These are phyloP conservation scores for Penicillium mononematosum DNA, from an alignment of 495 filamentous ascomycete species.

Conservation along the genomic window DNA sequence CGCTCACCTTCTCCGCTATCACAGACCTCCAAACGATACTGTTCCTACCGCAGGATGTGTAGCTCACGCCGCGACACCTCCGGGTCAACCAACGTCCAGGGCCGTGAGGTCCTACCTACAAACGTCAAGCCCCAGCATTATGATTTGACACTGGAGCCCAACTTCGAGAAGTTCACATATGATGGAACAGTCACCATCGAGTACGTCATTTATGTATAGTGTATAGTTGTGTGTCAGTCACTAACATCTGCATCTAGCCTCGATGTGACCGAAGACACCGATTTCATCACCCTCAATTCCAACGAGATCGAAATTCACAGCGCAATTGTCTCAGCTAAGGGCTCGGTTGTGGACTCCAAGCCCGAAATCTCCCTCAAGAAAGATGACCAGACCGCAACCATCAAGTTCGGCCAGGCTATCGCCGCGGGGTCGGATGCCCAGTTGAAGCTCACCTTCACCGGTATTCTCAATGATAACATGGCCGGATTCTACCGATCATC, in stretches of 20 bases:
- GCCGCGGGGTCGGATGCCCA: constrained; percentile 58
- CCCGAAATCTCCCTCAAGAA: constrained; percentile 56
- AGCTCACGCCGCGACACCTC: constrained; percentile 42
- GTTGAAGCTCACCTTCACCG: constrained; percentile 60
- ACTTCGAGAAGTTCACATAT: constrained; percentile 63
- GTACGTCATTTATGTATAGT: constrained; percentile 34
- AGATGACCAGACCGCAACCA: constrained; percentile 57
- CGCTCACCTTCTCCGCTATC: constrained; percentile 32
- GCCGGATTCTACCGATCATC: constrained; percentile 69
- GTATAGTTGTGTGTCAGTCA: constrained; percentile 1
- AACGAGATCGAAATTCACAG: constrained; percentile 81
- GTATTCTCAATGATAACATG: constrained; percentile 66
- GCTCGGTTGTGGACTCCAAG: constrained; percentile 49
- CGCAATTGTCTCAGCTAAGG: constrained; percentile 57
- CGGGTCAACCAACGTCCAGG: constrained; percentile 53
- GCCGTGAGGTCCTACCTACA: constrained; percentile 64
- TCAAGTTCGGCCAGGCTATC: constrained; percentile 58
- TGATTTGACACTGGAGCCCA: constrained; percentile 63
- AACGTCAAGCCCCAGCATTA: constrained; percentile 69
- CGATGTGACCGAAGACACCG: constrained; percentile 81
- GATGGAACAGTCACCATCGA: constrained; percentile 63
- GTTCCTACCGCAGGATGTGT: constrained; percentile 54
- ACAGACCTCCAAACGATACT: constrained; percentile 44
- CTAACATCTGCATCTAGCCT: constrained; percentile 45
- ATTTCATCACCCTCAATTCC: constrained; percentile 82